These are phyloP conservation scores for Annulohypoxylon nitens DNA, from an alignment of 495 filamentous ascomycete genomes.

Conservation along the genomic window DNA sequence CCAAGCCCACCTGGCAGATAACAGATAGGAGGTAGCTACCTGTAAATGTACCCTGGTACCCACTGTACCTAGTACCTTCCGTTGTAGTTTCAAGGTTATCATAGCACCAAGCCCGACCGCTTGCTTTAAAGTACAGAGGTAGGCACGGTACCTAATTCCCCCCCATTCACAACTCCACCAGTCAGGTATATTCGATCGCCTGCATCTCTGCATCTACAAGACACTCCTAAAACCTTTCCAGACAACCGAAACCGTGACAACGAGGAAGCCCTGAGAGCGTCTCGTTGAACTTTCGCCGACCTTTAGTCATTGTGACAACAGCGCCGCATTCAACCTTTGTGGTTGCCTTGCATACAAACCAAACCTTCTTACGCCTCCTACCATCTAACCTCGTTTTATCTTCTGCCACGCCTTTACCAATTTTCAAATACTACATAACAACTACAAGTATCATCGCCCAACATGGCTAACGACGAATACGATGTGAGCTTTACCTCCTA, in stretches of 20 bases:
- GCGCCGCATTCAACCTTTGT: slow-evolving; percentile 41
- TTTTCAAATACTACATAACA: slow-evolving; percentile 22
- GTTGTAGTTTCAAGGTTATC: slow-evolving; percentile 18
- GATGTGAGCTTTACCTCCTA: slow-evolving; percentile 80
- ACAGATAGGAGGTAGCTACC: slow-evolving; percentile 3
- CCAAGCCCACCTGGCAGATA: slow-evolving; percentile 11
- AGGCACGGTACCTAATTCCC: slow-evolving; percentile 41
- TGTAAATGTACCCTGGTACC: slow-evolving; percentile 9
- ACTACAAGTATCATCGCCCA: slow-evolving; percentile 45
- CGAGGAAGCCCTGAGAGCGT: slow-evolving; percentile 22
- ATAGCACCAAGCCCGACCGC: slow-evolving; percentile 38
- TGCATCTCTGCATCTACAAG: slow-evolving; percentile 36
- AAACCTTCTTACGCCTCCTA: slow-evolving; percentile 36
- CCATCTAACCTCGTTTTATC: slow-evolving; percentile 35
- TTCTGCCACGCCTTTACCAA: slow-evolving; percentile 8
- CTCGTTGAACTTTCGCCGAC: slow-evolving; percentile 13
- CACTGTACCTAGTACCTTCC: slow-evolving; percentile 7
- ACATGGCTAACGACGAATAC: slow-evolving; percentile 99
- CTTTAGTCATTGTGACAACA: slow-evolving; percentile 14
- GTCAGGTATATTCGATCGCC: slow-evolving; percentile 38
- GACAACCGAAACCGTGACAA: slow-evolving; percentile 30
- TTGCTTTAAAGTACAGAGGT: slow-evolving; percentile 28
- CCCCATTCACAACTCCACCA: slow-evolving; percentile 42
- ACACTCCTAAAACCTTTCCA: slow-evolving; percentile 38
- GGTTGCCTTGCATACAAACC: slow-evolving; percentile 41